phyloP scores from a whole-genome alignment of 768 basidiomycete species.

The Tricholoma sp. region DNA sequence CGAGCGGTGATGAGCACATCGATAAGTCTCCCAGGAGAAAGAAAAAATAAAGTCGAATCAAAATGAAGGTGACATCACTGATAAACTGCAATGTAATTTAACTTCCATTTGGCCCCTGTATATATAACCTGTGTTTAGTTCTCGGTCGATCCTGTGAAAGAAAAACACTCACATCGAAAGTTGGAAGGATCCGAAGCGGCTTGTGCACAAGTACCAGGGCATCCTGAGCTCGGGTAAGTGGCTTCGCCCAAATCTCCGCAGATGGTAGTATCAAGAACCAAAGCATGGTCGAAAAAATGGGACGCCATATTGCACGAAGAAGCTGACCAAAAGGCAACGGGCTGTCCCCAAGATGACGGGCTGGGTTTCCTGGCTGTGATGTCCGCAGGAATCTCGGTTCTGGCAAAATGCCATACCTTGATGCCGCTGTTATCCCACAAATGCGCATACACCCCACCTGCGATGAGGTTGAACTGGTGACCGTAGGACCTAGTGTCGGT shows the following conservation, averaged over 20 bases:
- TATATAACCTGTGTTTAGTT: neutral
- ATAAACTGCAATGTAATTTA: slow-evolving; percentile 43
- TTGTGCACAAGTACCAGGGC: slow-evolving; percentile 41
- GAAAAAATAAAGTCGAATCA: neutral
- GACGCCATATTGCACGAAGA: slow-evolving; percentile 40
- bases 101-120: slow-evolving; percentile 49
- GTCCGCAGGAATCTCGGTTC: slow-evolving; percentile 47
- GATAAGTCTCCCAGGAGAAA: neutral
- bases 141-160: neutral
- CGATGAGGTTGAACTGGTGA: slow-evolving; percentile 36
- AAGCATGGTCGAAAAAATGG: slow-evolving; percentile 49
- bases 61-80: neutral
- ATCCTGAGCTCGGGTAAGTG: slow-evolving; percentile 29
- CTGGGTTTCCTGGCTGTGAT: slow-evolving; percentile 40
- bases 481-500: slow-evolving; percentile 34
- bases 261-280: slow-evolving; percentile 44
- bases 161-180: slow-evolving; percentile 32
- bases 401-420: slow-evolving; percentile 51
- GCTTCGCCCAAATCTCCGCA: slow-evolving; percentile 44
- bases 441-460: slow-evolving; percentile 53
- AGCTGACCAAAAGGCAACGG: slow-evolving; percentile 48
- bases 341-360: slow-evolving; percentile 47
- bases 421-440: slow-evolving; percentile 51
- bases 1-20: neutral
- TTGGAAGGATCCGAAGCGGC: slow-evolving; percentile 53